Conservation (phyloP, 2,329 filamentous ascomycete genomes). For the Exophiala oligosperma region DNA sequence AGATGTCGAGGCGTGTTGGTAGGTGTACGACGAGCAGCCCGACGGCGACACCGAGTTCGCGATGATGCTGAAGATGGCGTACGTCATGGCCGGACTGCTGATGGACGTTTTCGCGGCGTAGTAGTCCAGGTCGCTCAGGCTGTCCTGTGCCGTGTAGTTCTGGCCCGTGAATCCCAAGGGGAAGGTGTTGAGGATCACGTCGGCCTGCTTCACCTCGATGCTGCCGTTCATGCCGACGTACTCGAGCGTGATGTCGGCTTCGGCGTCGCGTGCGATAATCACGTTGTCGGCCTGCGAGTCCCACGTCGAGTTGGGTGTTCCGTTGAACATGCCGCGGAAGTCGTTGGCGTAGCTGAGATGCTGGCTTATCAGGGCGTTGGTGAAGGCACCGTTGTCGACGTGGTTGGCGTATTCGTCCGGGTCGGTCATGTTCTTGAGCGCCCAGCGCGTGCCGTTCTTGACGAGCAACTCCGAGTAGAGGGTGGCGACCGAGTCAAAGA, state of each 20-base stretch:
- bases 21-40: slow-evolving; percentile 68
- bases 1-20: slow-evolving; percentile 62
- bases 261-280: slow-evolving; percentile 52
- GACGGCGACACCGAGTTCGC: slow-evolving; percentile 65
- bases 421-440: slow-evolving; percentile 67
- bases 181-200: slow-evolving; percentile 67
- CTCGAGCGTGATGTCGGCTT: slow-evolving; percentile 63
- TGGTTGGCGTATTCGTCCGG: slow-evolving; percentile 71
- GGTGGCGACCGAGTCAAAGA: slow-evolving; percentile 64
- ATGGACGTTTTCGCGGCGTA: slow-evolving; percentile 68
- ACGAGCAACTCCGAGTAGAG: slow-evolving; percentile 62
- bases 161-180: slow-evolving; percentile 59
- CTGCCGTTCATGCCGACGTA: slow-evolving; percentile 67
- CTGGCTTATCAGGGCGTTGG: slow-evolving; percentile 61
- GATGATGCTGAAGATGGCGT: slow-evolving; percentile 67
- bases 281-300: slow-evolving; percentile 57
- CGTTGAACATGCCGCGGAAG: slow-evolving; percentile 57
- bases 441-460: slow-evolving; percentile 57
- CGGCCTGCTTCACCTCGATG: slow-evolving; percentile 68
- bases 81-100: slow-evolving; percentile 72
- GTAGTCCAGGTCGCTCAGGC: slow-evolving; percentile 63
- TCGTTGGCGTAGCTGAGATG: slow-evolving; percentile 58
- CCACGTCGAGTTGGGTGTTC: slow-evolving; percentile 60
- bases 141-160: slow-evolving; percentile 51
- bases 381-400: slow-evolving; percentile 68